These are phyloP conservation scores for Gaertneriomyces semiglobifer DNA, from an alignment of 192 early-diverging fungal genomes.

Conservation along the genomic window DNA sequence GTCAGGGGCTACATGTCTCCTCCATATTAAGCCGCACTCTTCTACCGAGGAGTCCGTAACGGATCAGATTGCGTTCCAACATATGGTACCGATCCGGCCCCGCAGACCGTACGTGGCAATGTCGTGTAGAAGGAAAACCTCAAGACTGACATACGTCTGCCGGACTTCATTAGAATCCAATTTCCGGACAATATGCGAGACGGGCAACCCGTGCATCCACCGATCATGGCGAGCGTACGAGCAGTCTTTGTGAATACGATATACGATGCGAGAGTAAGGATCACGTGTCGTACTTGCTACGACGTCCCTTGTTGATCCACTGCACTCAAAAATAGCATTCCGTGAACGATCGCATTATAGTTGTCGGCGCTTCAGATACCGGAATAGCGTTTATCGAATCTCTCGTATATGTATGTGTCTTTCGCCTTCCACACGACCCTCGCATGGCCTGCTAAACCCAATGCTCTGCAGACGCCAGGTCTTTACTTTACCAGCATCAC, in stretches of 20 bases:
- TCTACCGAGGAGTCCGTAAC: slow-evolving; percentile 34
- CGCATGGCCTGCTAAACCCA: background rate
- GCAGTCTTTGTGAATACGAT: too few species aligned
- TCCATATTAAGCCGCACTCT: slow-evolving; percentile 31
- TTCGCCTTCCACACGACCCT: background rate
- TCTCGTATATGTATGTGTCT: slow-evolving; percentile 46
- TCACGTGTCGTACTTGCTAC: too few species aligned
- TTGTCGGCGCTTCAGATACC: slow-evolving; percentile 53
- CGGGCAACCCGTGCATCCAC: slow-evolving; percentile 30
- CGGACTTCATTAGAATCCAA: slow-evolving; percentile 34
- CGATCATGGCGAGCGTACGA: slow-evolving; percentile 12
- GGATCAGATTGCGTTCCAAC: slow-evolving; percentile 23
- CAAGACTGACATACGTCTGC: too few species aligned
- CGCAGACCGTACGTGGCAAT: slow-evolving; percentile 34
- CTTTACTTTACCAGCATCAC: slow-evolving; percentile 46
- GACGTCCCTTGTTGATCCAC: too few species aligned
- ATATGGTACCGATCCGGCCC: slow-evolving; percentile 43
- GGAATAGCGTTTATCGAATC: slow-evolving; percentile 50
- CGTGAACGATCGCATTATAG: slow-evolving; percentile 50
- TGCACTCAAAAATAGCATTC: background rate
- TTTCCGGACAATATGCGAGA: slow-evolving; percentile 49
- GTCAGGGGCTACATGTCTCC: slow-evolving; percentile 34
- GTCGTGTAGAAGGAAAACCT: too few species aligned
- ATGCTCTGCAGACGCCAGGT: slow-evolving; percentile 31
- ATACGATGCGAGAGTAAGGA: too few species aligned